Evolutionary conservation across 148 eudicot genomes (phyloP), one percentile per base, ranked within the genome.

Genomic region (Vaccinium macrocarpon): DNA sequence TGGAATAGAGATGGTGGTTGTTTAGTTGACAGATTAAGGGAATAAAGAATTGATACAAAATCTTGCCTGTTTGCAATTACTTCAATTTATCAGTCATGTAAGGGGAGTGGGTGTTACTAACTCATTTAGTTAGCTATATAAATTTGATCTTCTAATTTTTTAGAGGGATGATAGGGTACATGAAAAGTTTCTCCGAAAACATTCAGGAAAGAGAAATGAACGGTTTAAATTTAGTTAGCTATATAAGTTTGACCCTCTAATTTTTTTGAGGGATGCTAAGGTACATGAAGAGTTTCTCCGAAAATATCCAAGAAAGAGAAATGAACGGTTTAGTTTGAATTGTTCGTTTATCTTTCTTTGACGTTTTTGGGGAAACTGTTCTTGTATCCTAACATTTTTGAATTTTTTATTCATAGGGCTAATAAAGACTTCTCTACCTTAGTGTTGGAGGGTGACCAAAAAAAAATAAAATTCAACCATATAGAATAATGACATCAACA

Each of bases 11-110:
- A 27, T 27, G 29, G 68, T 55, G 64, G 85, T 76, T 57, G 85
- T 75, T 59, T 76, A 18, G 84, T 82, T 74, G 48, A 78, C 16
- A n/a, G 82, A 66, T 84, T 79, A 51, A 62, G 82, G 78, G 86
- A 68, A 78, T 64, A 35, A 8, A 42, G 56, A 84, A 82, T 84
- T 38, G 82, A 5, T 59, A 61, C 21, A 57, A 7, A 61, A n/a
- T 62, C 29, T 21, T 8, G 27, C 68, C 3, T 62, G 2, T n/a
- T 3, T n/a, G 13, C 68, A n/a, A 61, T n/a, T 8, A 53, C 46
- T 42, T 42, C 46, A 42, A 4, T 11, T 11, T 53, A 76, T 76
- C 79, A 9, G 15, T 76, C 55, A 23, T 11, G 55, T 27, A 18
- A 78, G 81, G 53, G 62, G 61, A 78, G 79, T 78, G 81, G 62